Evolutionary conservation across 2,329 filamentous ascomycete species (phyloP), one percentile per base, ranked within the genome.

Genomic region (Xylaria sp.): DNA sequence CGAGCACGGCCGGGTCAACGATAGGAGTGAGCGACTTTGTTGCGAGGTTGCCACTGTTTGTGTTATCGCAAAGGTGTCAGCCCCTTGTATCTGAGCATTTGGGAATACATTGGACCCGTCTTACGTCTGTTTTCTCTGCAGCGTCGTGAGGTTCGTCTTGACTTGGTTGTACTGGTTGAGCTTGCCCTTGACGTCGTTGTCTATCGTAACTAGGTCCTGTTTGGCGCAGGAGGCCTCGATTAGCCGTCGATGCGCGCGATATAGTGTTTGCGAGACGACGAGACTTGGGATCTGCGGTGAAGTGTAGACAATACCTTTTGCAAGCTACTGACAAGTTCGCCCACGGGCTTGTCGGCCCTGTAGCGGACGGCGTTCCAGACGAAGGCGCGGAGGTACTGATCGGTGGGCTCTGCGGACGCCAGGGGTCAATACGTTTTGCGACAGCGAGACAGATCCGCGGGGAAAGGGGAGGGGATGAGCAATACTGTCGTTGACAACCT

Each of bases 321-420:
- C 60, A 99, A 78, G 47, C 87, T 87, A 73, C 92, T 89, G 68
- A 97, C 88, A 61, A 97, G 81, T 72, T 97, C 93, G 58, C 86
- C 83, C 62, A 99, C 83, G 54, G 93, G 85, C 74, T 93, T 95
- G 75, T 99, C 94, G 63, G 90, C 88, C 69, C 94, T 87, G 76
- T 97, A 99, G 74, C 96, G 94, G 76, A 96, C 91, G 76, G 94
- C 97, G 79, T 97, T 97, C 94, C 94, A 99, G 66, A 85, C 83
- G 76, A 97, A 99, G 58, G 83, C 87, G 71, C 87, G 85, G 51
- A 99, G 79, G 73, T 97, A 99, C 73, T 93, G 89, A 69, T 97
- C 93, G 62, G 93, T 92, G n/a, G 94, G 92, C 75, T 96, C 93
- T 97, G 73, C 42, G 5, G 59, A 42, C 23, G n/a, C 62, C 35